These are phyloP conservation scores for Gastrolobium bilobum DNA, from an alignment of 306 rosid genomes.

Conservation along the genomic window DNA sequence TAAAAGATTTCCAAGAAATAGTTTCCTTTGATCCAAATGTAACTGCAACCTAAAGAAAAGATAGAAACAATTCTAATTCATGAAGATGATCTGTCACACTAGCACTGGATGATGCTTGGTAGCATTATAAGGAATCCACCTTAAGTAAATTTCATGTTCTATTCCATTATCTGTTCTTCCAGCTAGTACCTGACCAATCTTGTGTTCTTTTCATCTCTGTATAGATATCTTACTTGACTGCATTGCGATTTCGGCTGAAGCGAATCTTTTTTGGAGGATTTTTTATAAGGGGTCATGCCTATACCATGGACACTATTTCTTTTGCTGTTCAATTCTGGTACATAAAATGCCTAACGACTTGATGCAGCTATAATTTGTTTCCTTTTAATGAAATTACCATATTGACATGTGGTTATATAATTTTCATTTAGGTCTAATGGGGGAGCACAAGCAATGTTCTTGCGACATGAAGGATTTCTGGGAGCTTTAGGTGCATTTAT, in stretches of 20 bases:
- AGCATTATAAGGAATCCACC: slow-evolving; percentile 32
- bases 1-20: slow-evolving; percentile 1
- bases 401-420: slow-evolving; percentile 43
- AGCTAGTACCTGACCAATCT: slow-evolving; percentile 29
- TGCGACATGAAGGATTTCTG: slow-evolving; percentile 96
- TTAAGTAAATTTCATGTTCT: slow-evolving; percentile 26
- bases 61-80: slow-evolving; percentile 11
- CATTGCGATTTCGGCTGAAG: slow-evolving; percentile 85
- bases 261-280: slow-evolving; percentile 98
- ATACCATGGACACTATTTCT: slow-evolving; percentile 98
- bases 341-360: slow-evolving; percentile 27
- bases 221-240: slow-evolving; percentile 94
- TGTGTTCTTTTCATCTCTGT: slow-evolving; percentile 41
- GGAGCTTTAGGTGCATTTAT: slow-evolving; percentile 98
- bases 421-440: slow-evolving; percentile 84
- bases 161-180: slow-evolving; percentile 34
- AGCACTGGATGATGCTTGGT: slow-evolving; percentile 26
- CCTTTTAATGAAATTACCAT: slow-evolving; percentile 15
- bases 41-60: slow-evolving; percentile 35
- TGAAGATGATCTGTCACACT: slow-evolving; percentile 16
- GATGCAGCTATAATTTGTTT: background rate
- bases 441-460: slow-evolving; percentile 94
- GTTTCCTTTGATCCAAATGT: slow-evolving; percentile 25
- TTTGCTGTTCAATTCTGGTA: slow-evolving; percentile 97
- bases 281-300: slow-evolving; percentile 99